These are phyloP conservation scores for Rubia balearica DNA, from an alignment of 305 asterid genomes.

Conservation along the genomic window DNA sequence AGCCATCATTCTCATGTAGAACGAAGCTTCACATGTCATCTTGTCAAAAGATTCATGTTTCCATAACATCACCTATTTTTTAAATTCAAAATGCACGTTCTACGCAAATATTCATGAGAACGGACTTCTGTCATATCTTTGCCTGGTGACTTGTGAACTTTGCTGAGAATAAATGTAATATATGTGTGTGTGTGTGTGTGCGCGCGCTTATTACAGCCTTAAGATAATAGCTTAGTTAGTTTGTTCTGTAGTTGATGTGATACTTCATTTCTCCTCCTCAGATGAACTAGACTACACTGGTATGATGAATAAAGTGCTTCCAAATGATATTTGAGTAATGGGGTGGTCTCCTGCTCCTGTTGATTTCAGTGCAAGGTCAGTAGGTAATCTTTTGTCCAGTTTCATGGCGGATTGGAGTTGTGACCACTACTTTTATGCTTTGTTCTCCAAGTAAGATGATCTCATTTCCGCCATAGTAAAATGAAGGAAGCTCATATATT, in stretches of 20 bases:
- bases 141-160: neutral
- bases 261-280: slow-evolving; percentile 24
- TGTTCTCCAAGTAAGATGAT: slow-evolving; percentile 7
- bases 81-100: neutral
- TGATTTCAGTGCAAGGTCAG: slow-evolving; percentile 84
- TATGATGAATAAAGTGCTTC: slow-evolving; percentile 69
- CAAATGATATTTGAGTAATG: slow-evolving; percentile 74
- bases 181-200: neutral
- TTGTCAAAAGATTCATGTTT: neutral
- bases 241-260: slow-evolving; percentile 1
- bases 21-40: slow-evolving; percentile 18
- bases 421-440: neutral
- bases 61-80: neutral
- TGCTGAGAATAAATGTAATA: neutral
- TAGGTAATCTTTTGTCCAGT: slow-evolving; percentile 11
- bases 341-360: slow-evolving; percentile 93
- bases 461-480: neutral
- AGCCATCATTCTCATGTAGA: slow-evolving; percentile 29
- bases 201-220: slow-evolving; percentile 7
- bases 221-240: neutral
- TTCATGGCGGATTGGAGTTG: neutral
- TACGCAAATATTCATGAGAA: neutral
- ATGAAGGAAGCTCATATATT: neutral
- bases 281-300: slow-evolving; percentile 76
- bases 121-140: neutral